Percentiles rank a stretch among this genome's conserved stretches.
Conservation (phyloP, 1,284 basidiomycete genomes). For the Entoloma clypeatum region DNA sequence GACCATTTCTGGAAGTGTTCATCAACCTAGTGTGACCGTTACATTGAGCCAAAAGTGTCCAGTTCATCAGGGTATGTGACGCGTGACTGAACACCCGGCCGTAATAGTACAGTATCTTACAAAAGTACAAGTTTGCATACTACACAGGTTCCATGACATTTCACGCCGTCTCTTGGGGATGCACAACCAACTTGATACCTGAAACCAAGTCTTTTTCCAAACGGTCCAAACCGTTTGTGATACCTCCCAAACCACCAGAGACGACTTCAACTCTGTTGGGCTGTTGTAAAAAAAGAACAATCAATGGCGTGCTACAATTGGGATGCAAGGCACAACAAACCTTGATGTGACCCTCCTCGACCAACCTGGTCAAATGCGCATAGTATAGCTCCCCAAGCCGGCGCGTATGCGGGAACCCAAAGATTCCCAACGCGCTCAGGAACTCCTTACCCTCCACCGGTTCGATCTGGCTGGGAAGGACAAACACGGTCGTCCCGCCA, state of each 20-base stretch:
- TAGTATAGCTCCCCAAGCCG: conserved; percentile 14
- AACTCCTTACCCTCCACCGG: conserved; percentile 4
- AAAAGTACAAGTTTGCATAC: too few relatives aligned
- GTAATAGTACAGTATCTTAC: too few relatives aligned
- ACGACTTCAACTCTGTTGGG: conserved; percentile 42
- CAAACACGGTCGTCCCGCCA: conserved; percentile 13
- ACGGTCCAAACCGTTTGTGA: conserved; percentile 39
- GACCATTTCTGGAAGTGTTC: too few relatives aligned
- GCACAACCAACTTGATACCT: conserved; percentile 47
- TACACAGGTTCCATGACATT: too few relatives aligned
- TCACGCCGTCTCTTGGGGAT: conserved; percentile 44
- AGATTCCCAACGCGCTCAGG: too few relatives aligned
- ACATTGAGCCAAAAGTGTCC: too few relatives aligned
- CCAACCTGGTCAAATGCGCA: conserved; percentile 9
- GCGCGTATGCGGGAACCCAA: conserved; percentile 9
- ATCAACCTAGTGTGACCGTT: too few relatives aligned
- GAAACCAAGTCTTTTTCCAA: conserved; percentile 41
- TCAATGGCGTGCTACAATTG: not conserved
- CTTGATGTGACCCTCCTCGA: conserved; percentile 19
- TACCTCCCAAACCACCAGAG: conserved; percentile 42
- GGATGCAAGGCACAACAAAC: conserved; percentile 9
- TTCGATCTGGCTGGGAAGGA: conserved; percentile 6
- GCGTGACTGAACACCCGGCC: too few relatives aligned
- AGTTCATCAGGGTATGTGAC: too few relatives aligned
- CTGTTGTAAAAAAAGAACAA: conserved; percentile 17